These are phyloP conservation scores for Steccherinum ochraceum DNA, from an alignment of 768 basidiomycete genomes.

Conservation along the genomic window DNA sequence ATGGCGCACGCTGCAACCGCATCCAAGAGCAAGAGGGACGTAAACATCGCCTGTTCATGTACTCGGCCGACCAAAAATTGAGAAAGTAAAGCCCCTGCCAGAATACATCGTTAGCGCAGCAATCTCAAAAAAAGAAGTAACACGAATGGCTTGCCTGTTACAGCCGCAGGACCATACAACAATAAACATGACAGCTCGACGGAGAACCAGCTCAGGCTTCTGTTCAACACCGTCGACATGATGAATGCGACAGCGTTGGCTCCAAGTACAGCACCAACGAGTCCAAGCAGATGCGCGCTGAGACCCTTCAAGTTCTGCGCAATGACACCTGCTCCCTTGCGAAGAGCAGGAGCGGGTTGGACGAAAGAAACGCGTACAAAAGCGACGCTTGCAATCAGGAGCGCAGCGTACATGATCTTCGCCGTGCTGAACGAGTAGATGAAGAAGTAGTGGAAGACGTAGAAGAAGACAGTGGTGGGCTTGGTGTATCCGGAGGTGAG, in stretches of 20 bases:
- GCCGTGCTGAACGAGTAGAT: slow-evolving; percentile 73
- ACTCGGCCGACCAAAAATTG: slow-evolving; percentile 52
- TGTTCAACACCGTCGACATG: slow-evolving; percentile 55
- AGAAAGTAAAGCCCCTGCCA: slow-evolving; percentile 53
- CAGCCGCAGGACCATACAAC: slow-evolving; percentile 70
- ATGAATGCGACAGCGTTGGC: slow-evolving; percentile 70
- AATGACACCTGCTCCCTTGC: slow-evolving; percentile 32
- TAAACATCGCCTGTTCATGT: slow-evolving; percentile 56
- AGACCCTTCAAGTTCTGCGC: slow-evolving; percentile 37
- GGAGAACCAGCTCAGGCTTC: slow-evolving; percentile 83
- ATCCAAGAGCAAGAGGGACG: slow-evolving; percentile 56
- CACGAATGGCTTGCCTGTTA: slow-evolving; percentile 32
- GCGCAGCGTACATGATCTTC: slow-evolving; percentile 49
- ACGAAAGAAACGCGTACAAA: slow-evolving; percentile 35
- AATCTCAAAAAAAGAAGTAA: not conserved
- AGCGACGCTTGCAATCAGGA: slow-evolving; percentile 40
- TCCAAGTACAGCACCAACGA: slow-evolving; percentile 50
- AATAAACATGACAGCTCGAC: slow-evolving; percentile 56
- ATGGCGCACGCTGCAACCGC: slow-evolving; percentile 45
- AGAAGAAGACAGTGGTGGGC: slow-evolving; percentile 74
- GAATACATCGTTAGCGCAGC: not conserved
- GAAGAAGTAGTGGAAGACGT: slow-evolving; percentile 60
- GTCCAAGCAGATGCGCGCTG: slow-evolving; percentile 41
- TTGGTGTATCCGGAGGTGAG: slow-evolving; percentile 43
- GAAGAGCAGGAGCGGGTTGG: slow-evolving; percentile 30